Evolutionary conservation across 2,329 filamentous ascomycete species (phyloP).

Genomic region (Aspergillus hortae): DNA sequence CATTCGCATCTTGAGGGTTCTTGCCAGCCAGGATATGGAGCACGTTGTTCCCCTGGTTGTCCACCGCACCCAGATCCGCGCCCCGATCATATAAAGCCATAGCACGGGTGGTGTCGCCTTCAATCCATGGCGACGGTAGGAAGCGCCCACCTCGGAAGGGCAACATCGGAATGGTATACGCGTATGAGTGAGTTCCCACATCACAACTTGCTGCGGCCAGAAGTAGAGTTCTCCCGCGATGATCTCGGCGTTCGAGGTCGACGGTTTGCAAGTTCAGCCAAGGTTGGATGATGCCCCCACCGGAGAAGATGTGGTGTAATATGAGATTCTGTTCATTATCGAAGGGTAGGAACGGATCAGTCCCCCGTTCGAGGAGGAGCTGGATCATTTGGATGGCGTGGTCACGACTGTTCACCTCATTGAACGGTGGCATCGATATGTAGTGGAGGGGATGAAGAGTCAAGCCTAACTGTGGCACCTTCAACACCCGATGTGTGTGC

Average conservation of each 20-base stretch:
- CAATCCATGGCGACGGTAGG: background rate
- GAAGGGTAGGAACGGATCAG: constrained; percentile 12
- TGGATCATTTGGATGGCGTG: constrained; percentile 12
- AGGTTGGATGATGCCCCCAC: constrained; percentile 14
- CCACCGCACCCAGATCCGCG: background rate
- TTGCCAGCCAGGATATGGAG: background rate
- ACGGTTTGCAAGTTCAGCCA: constrained; percentile 11
- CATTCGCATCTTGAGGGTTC: background rate
- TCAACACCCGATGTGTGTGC: constrained; percentile 8
- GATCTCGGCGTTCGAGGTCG: constrained; percentile 14
- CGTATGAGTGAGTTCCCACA: constrained; percentile 10
- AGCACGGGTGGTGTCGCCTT: background rate
- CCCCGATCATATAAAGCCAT: constrained; percentile 1
- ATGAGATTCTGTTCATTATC: constrained; percentile 5
- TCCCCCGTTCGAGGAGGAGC: constrained; percentile 12
- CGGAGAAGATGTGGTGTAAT: constrained; percentile 10
- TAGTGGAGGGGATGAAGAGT: constrained; percentile 13
- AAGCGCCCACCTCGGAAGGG: background rate
- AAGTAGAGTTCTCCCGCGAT: constrained; percentile 13
- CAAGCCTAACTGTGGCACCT: background rate
- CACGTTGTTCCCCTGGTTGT: background rate
- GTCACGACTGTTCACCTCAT: constrained; percentile 12
- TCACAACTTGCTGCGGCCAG: constrained; percentile 9
- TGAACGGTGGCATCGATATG: constrained; percentile 14
- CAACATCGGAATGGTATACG: background rate